These are phyloP conservation scores for Symbiodinium natans DNA, from an alignment of 73 alveolate genomes.

Conservation along the genomic window DNA sequence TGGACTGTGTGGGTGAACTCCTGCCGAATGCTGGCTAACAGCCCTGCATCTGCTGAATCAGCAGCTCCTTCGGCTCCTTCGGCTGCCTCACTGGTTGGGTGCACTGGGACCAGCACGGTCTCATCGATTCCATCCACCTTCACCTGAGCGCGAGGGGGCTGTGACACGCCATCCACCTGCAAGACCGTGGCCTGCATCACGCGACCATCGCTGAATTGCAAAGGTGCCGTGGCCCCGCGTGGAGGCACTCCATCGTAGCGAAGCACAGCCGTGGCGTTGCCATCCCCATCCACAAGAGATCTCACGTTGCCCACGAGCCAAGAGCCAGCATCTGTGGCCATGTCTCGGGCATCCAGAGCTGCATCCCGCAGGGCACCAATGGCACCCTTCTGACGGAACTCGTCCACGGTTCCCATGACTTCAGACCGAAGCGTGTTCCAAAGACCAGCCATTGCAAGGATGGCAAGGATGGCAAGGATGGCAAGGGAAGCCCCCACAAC, in stretches of 20 bases:
- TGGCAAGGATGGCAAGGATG: not conserved
- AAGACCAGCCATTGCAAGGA: constrained; percentile 44
- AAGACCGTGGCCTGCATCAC: constrained; percentile 65
- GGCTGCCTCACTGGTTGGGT: constrained; percentile 16
- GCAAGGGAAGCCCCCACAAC: too few species aligned
- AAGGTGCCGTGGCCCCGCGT: constrained; percentile 72
- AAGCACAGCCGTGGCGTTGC: constrained; percentile 51
- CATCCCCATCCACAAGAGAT: constrained; percentile 81
- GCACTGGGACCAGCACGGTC: constrained; percentile 68
- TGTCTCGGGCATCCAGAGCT: constrained; percentile 84
- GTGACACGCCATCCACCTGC: constrained; percentile 88
- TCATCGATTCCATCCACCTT: constrained; percentile 80
- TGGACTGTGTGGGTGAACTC: constrained; percentile 74
- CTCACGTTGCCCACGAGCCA: constrained; percentile 69
- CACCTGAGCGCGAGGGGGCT: constrained; percentile 71
- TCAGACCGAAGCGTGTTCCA: constrained; percentile 88
- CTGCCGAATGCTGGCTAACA: constrained; percentile 59
- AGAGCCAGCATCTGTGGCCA: constrained; percentile 85
- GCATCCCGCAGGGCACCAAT: constrained; percentile 93
- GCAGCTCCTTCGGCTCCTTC: not conserved
- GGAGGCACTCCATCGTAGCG: constrained; percentile 56
- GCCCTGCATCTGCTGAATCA: constrained; percentile 23
- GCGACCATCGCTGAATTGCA: constrained; percentile 88
- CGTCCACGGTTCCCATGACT: constrained; percentile 93
- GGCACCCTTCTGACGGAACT: constrained; percentile 93